Percentiles rank a stretch among this genome's conserved stretches.
Conservation (phyloP, 1,284 basidiomycete genomes). For the Sphagnurus paluster region DNA sequence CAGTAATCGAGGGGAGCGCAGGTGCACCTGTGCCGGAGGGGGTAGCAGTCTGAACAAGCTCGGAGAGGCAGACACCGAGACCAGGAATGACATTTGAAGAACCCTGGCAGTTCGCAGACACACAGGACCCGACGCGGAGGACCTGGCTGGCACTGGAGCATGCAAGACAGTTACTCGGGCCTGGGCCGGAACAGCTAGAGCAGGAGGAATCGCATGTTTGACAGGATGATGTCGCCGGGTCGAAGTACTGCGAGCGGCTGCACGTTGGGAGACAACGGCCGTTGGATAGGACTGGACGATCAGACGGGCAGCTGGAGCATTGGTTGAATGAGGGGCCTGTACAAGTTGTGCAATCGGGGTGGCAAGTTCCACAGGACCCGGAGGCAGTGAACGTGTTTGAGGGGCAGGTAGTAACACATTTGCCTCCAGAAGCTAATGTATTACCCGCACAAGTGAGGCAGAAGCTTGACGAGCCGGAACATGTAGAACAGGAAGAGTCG, state of each 20-base stretch:
- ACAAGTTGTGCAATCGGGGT: conserved; percentile 80
- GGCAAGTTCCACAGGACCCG: conserved; percentile 68
- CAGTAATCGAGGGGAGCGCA: conserved; percentile 57
- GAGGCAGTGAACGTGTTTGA: conserved; percentile 65
- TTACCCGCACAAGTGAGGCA: conserved; percentile 70
- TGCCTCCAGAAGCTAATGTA: conserved; percentile 65
- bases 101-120: conserved; percentile 55
- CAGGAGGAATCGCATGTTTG: conserved; percentile 72
- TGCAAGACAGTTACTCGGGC: conserved; percentile 67
- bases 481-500: conserved; percentile 71
- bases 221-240: conserved; percentile 61
- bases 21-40: conserved; percentile 44
- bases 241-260: conserved; percentile 69
- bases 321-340: conserved; percentile 71
- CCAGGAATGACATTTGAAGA: conserved; percentile 58
- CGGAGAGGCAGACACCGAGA: conserved; percentile 75
- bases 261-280: conserved; percentile 79
- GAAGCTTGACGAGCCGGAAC: conserved; percentile 62
- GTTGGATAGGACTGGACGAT: conserved; percentile 67
- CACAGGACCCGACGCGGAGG: conserved; percentile 64
- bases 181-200: conserved; percentile 69
- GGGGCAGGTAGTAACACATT: conserved; percentile 74
- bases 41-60: conserved; percentile 59
- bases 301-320: conserved; percentile 67
- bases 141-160: conserved; percentile 65